phyloP scores from a whole-genome alignment of 2,329 filamentous ascomycete genomes.

The Dactylellina drechsleri region DNA sequence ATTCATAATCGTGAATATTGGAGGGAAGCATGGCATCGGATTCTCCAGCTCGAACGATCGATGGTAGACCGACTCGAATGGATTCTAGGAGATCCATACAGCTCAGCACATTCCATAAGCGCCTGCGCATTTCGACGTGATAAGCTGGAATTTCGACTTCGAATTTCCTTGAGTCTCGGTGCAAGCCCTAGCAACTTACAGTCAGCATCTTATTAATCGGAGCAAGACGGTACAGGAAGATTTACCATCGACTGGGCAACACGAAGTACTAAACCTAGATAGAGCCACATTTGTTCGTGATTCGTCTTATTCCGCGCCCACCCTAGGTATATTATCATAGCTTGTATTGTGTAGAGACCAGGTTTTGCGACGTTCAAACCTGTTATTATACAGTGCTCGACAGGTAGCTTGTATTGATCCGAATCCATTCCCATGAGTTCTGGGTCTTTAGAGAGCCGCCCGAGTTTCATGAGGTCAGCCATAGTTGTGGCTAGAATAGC shows the following conservation, averaged over 20 bases:
- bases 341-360: slow-evolving; percentile 57
- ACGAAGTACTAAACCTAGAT: slow-evolving; percentile 68
- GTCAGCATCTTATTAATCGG: not conserved
- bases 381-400: slow-evolving; percentile 79
- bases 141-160: slow-evolving; percentile 74
- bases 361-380: slow-evolving; percentile 76
- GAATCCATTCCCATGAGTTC: slow-evolving; percentile 53
- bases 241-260: slow-evolving; percentile 66
- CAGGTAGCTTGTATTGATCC: slow-evolving; percentile 73
- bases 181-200: slow-evolving; percentile 72
- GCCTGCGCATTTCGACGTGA: slow-evolving; percentile 77
- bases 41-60: slow-evolving; percentile 77
- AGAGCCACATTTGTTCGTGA: slow-evolving; percentile 63
- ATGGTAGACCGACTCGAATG: slow-evolving; percentile 71
- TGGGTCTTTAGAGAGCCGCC: slow-evolving; percentile 35
- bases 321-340: slow-evolving; percentile 56
- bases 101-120: slow-evolving; percentile 76
- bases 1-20: slow-evolving; percentile 84
- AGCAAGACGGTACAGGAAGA: too few relatives aligned
- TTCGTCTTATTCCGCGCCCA: slow-evolving; percentile 53
- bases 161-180: slow-evolving; percentile 80
- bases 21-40: slow-evolving; percentile 79
- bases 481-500: slow-evolving; percentile 71
- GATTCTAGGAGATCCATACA: slow-evolving; percentile 81
- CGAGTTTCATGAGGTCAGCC: slow-evolving; percentile 43